Evolutionary conservation across 345 rosid species (phyloP).

Genomic region (Eucalyptus marginata): DNA sequence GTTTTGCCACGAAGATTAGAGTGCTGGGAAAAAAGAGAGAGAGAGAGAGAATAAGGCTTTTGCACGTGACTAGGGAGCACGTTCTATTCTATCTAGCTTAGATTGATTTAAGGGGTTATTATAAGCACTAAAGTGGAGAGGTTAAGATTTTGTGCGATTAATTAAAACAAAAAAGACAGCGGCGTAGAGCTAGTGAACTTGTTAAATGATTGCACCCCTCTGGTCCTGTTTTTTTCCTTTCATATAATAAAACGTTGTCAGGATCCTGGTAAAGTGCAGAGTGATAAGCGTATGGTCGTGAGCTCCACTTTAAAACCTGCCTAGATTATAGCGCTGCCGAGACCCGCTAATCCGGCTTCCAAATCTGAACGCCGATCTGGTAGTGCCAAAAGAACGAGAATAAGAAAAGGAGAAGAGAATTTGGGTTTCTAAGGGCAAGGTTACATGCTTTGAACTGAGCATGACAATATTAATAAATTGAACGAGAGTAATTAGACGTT

Average conservation of each 20-base stretch:
- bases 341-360: neutral
- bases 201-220: neutral
- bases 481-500: neutral
- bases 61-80: neutral
- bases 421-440: neutral
- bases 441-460: too few species aligned
- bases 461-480: neutral
- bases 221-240: neutral
- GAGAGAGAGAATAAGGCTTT: neutral
- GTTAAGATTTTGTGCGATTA: neutral
- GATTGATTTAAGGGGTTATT: neutral
- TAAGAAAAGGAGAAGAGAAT: neutral
- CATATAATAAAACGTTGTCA: neutral
- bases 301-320: neutral
- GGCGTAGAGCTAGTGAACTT: neutral
- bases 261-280: neutral
- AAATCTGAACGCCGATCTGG: neutral
- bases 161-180: neutral
- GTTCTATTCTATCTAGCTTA: neutral
- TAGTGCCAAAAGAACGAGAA: neutral
- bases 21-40: neutral
- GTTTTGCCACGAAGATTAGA: neutral
- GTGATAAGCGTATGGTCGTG: neutral
- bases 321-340: neutral
- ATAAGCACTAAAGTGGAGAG: neutral